Base-by-base conservation (phyloP, 768 basidiomycete species). In the Boletus insuetus region DNA sequence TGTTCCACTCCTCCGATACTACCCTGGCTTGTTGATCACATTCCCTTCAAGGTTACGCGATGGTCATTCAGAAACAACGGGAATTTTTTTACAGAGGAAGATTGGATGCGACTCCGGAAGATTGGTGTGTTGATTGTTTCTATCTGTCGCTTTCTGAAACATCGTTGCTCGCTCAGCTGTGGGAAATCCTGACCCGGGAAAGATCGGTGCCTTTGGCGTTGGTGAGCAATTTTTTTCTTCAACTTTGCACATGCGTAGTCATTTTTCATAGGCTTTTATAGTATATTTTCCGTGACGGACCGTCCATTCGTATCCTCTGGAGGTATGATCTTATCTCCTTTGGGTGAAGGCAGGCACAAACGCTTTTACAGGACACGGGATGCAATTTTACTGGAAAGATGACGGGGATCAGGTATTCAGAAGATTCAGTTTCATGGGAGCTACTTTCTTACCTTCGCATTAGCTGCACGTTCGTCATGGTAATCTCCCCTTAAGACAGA, bases 261-360 rank as follows among this genome's bases (percentile, higher is more conserved):
- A 4, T 11, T 5, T 9, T 14, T n/a, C 10, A 14, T 13, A 83
- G 83, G 84, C 4, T 87, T 89, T 69, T 89, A 90, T 65, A 86
- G 85, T 58, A 62, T 90, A n/a, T 91, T 91, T 64, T 90, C 88
- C 0, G 83, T 89, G 3, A 90, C 89, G n/a, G 54, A 54, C 1
- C 0, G 29, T 2, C 54, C 54, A 6, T 38, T 49, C n/a, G 47
- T 54, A 7, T 54, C 47, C 0, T 49, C 41, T 14, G 47, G n/a
- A 29, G 54, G 54, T 54, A 32, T 7, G 24, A 3, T 3, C 10
- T 12, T 3, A 39, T 5, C 8, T 3, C 34, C 11, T 20, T 24
- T 24, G 24, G n/a, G n/a, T n/a, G n/a, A n/a, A n/a, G n/a, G n/a
- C n/a, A n/a, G n/a, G n/a, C n/a, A n/a, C n/a, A n/a, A n/a, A n/a